Evolutionary conservation across 2,329 filamentous ascomycete genomes (phyloP), one percentile per base, ranked within the genome.

Genomic region (Penicillium corylophilum): DNA sequence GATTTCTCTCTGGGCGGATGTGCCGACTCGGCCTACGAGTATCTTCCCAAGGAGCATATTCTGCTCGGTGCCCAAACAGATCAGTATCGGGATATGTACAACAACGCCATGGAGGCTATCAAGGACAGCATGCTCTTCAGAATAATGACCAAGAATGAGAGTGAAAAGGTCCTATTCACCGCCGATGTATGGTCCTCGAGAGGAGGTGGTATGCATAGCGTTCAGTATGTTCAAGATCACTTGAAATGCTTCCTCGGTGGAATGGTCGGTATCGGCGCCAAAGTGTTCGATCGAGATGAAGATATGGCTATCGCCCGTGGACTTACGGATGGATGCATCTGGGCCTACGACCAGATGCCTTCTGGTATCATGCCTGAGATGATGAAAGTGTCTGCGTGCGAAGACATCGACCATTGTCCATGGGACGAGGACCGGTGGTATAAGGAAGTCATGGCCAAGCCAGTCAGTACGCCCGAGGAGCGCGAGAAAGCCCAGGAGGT

Each of bases 291-390:
- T 18, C 74, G 79, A 8, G 66, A 76, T 1, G 72, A 75, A n/a
- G 82, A 86, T 55, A 70, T 85, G 43, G 68, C 72, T 1, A 78
- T 83, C 42, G 83, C 81, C 5, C 74, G 76, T 26, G 80, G 82
- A 59, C 69, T 86, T 41, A 79, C 81, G 1, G 78, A 85, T 47
- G 80, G 80, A 2, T 86, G 83, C 61, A 78, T 85, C 26, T 86
- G 82, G 82, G 78, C 81, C 0, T 86, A 86, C 65, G 76, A 80
- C 51, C 69, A 74, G 7, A 79, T 79, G 51, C 78, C 81, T 0
- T 72, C 79, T 2, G 82, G 82, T 2, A 79, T 86, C 50, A 85
- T 86, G 82, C 82, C 83, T 1, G 83, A 86, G 63, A 69, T 74
- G 13, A 79, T 83, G 55, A 71, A 78, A 40, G 74, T 83, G 51